Evolutionary conservation across 1,139 yeast species (phyloP), one percentile per base, ranked within the genome.

Genomic region (Saccharomycopsis hybrid): DNA sequence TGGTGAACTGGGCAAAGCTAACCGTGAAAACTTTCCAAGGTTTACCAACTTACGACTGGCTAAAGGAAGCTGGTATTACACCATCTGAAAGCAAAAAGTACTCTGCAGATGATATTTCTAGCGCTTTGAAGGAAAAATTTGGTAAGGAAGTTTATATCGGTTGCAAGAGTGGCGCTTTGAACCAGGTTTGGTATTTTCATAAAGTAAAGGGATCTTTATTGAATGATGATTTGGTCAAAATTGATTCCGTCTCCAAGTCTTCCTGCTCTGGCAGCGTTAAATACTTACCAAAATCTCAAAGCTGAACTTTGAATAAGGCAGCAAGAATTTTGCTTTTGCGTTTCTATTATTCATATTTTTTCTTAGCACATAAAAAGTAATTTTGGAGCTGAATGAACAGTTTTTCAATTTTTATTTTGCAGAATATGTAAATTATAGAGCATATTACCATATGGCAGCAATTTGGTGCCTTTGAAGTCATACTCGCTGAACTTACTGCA

Each of bases 101-200:
- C 62, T 71, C 86, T 13, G 77, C 76, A 50, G 67, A 72, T 8
- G 81, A 86, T 60, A 80, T 92, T 52, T 72, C 76, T 47, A 68
- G 70, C 36, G 95, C 94, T 0, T 70, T 92, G 54, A 65, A 68
- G 38, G 68, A 73, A 38, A 77, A 78, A 48, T 82, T 81, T 60
- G 86, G 82, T 13, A 71, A 74, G 40, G 67, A 76, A 2, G 95
- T 86, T 3, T 81, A 72, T 61, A 78, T 90, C 62, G 80, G 81
- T 56, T 89, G 97, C 69, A 68, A 72, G 44, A 72, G 69, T 60
- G 71, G 78, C 51, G 89, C 87, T 0, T 67, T 92, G 44, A 85
- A 80, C 59, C 96, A 90, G 65, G 76, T 92, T 33, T 90, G 97
- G 96, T 92, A 90, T 67, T 89, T 77, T 68, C 92, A 86, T 68